phyloP scores from a whole-genome alignment of 2,329 filamentous ascomycete genomes.

The Mycosphaerelloides madeirae region DNA sequence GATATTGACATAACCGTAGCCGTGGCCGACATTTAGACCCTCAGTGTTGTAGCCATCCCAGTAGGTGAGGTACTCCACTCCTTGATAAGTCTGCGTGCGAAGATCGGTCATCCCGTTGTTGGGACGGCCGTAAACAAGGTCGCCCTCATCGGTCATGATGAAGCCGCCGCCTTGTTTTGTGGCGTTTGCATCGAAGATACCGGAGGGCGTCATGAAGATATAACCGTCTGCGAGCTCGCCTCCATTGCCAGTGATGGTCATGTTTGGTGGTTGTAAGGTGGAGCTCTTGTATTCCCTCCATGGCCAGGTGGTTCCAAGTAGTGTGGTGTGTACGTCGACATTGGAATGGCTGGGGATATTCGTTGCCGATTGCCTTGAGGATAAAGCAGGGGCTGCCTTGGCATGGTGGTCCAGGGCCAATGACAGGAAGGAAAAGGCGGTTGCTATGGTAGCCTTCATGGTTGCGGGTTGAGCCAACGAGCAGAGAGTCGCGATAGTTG shows the following conservation, averaged over 20 bases:
- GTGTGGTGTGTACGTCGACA: too few relatives aligned
- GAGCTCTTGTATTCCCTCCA: slow-evolving; percentile 1
- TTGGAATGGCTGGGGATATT: too few relatives aligned
- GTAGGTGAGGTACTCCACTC: slow-evolving; percentile 16
- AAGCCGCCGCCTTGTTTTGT: neutral
- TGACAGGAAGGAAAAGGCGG: too few relatives aligned
- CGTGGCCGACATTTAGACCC: slow-evolving; percentile 19
- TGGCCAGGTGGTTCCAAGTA: neutral
- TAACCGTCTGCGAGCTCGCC: neutral
- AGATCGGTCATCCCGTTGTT: slow-evolving; percentile 16
- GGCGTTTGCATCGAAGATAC: neutral
- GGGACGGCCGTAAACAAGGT: slow-evolving; percentile 19
- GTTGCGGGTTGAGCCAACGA: too few relatives aligned
- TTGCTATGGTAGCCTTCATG: too few relatives aligned
- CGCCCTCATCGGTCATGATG: slow-evolving; percentile 1
- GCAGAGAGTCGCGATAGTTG: too few relatives aligned
- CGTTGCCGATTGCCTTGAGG: too few relatives aligned
- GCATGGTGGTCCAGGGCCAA: too few relatives aligned
- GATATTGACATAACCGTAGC: slow-evolving; percentile 23
- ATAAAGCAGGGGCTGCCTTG: too few relatives aligned
- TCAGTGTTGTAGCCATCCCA: slow-evolving; percentile 18
- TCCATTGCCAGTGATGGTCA: neutral
- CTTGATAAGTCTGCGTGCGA: slow-evolving; percentile 14
- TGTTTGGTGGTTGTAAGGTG: neutral
- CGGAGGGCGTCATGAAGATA: slow-evolving; percentile 1